These are phyloP conservation scores for Paramecium pentaurelia DNA, from an alignment of 73 alveolate species.

Conservation along the genomic window DNA sequence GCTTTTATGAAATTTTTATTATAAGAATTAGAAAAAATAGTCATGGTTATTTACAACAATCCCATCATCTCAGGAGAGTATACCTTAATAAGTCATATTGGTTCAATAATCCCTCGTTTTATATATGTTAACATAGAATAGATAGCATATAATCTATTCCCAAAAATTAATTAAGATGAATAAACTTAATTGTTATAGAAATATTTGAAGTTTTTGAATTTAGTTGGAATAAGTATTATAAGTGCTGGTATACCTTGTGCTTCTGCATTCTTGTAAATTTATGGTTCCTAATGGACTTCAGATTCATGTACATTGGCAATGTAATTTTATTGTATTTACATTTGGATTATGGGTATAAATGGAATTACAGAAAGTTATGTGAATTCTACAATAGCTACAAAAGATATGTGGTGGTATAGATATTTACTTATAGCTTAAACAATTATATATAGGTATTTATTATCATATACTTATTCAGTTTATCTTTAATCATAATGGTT, in stretches of 20 bases:
- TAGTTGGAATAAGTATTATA: slow-evolving; percentile 30
- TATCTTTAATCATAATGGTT: neutral
- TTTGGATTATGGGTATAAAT: slow-evolving; percentile 58
- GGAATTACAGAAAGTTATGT: slow-evolving; percentile 52
- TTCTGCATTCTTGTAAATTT: slow-evolving; percentile 8
- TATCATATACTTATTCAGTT: neutral
- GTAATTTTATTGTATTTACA: slow-evolving; percentile 43
- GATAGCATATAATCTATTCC: slow-evolving; percentile 23
- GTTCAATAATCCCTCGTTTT: slow-evolving; percentile 41
- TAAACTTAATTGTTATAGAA: neutral
- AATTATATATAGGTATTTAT: neutral
- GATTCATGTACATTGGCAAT: slow-evolving; percentile 25
- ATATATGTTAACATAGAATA: slow-evolving; percentile 41
- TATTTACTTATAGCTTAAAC: slow-evolving; percentile 23
- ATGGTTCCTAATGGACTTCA: slow-evolving; percentile 47
- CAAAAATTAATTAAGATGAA: slow-evolving; percentile 9
- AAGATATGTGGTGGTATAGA: slow-evolving; percentile 34
- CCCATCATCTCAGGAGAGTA: slow-evolving; percentile 18
- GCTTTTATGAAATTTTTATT: slow-evolving; percentile 24
- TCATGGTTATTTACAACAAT: slow-evolving; percentile 14
- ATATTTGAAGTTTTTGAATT: neutral
- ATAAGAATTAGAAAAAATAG: slow-evolving; percentile 45
- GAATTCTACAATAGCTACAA: slow-evolving; percentile 18
- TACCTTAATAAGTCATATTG: slow-evolving; percentile 39
- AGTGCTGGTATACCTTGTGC: slow-evolving; percentile 51